Conservation (phyloP, 768 basidiomycete species). For the Podaxis rugospora region DNA sequence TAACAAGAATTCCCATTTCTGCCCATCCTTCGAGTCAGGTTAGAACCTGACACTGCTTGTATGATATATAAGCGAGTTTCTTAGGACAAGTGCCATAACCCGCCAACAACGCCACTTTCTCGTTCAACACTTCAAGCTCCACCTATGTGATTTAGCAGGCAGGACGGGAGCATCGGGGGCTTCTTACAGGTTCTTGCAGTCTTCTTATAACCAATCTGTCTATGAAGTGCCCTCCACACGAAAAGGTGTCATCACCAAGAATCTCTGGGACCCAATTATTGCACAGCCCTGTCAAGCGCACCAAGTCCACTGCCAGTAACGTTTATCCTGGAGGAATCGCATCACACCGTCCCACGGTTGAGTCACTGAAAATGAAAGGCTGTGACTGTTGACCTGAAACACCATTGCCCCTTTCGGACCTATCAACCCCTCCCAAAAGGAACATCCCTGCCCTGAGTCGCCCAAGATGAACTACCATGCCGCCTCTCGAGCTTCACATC, state of each 20-base stretch:
- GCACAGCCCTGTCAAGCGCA: conserved; percentile 53
- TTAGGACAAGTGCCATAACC: conserved; percentile 63
- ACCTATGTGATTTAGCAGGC: conserved; percentile 53
- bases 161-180: conserved; percentile 75
- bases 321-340: conserved; percentile 41
- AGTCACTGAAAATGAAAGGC: no score
- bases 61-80: conserved; percentile 66
- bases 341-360: conserved; percentile 66
- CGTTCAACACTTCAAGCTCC: conserved; percentile 37
- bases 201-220: conserved; percentile 17
- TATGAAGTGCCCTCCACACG: no score
- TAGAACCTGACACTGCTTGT: conserved; percentile 46
- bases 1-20: conserved; percentile 39
- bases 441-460: no score
- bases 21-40: conserved; percentile 59
- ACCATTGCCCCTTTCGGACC: no score
- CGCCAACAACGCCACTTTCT: conserved; percentile 43
- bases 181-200: conserved; percentile 34
- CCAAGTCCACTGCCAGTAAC: conserved; percentile 48
- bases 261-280: conserved; percentile 15
- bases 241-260: no score
- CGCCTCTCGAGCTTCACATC: no score
- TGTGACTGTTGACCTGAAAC: no score
- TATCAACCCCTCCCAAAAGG: no score
- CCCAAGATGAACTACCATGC: no score